phyloP scores from a whole-genome alignment of 352 stramenopile genomes.

The Phytophthora melonis region DNA sequence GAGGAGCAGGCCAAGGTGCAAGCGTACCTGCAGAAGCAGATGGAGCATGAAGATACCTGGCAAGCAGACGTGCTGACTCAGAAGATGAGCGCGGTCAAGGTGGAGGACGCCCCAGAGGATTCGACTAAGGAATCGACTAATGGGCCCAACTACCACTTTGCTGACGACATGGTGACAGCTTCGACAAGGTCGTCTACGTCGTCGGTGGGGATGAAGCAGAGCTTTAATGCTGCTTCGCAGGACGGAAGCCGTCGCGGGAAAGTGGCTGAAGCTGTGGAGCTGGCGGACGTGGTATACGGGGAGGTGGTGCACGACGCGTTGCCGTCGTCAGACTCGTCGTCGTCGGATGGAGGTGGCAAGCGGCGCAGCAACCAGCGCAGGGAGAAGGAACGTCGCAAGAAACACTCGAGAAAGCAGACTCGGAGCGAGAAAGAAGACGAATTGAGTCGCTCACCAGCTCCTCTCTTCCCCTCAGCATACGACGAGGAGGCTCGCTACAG shows the following conservation, averaged over 20 bases:
- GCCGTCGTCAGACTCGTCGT: constrained; percentile 46
- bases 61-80: constrained; percentile 8
- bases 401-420: constrained; percentile 19
- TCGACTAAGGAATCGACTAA: constrained; percentile 4
- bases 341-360: constrained; percentile 3
- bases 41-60: constrained; percentile 33
- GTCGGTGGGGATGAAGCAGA: constrained; percentile 10
- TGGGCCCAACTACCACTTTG: constrained; percentile 10
- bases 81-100: constrained; percentile 18
- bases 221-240: constrained; percentile 5
- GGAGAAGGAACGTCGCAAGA: constrained; percentile 16
- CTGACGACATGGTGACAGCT: constrained; percentile 27
- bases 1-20: constrained; percentile 30
- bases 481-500: background rate
- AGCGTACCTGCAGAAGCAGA: constrained; percentile 33
- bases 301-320: constrained; percentile 49
- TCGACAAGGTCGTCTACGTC: constrained; percentile 21
- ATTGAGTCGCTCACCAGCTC: background rate
- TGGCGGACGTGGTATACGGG: constrained; percentile 9
- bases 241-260: constrained; percentile 2
- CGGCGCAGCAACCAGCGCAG: constrained; percentile 6
- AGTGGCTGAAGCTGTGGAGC: constrained; percentile 18
- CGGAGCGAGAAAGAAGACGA: constrained; percentile 16
- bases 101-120: constrained; percentile 13
- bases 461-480: constrained; percentile 12